Evolutionary conservation across 1,139 yeast genomes (phyloP).

Genomic region (Debaryomyces sp.): DNA sequence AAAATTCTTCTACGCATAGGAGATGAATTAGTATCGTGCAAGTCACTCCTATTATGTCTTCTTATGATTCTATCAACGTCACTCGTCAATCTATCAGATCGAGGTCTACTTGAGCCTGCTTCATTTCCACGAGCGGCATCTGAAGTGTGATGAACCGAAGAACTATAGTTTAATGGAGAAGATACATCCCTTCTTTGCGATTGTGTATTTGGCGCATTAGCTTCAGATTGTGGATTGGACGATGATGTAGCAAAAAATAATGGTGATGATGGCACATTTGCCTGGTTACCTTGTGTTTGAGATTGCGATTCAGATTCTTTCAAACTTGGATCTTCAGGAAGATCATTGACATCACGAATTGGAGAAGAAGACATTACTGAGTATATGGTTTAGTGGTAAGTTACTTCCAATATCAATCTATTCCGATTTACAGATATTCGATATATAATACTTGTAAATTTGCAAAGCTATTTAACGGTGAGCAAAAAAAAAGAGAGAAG

Average conservation of each 20-base stretch:
- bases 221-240: constrained; percentile 49
- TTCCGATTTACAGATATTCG: neutral
- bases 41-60: constrained; percentile 45
- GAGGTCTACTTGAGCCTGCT: constrained; percentile 21
- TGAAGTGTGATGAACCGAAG: constrained; percentile 42
- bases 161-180: constrained; percentile 50
- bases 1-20: constrained; percentile 45
- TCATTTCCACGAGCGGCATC: constrained; percentile 24
- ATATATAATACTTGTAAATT: neutral
- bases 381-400: neutral
- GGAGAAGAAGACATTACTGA: constrained; percentile 33
- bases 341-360: constrained; percentile 29
- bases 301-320: constrained; percentile 34
- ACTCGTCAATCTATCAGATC: constrained; percentile 39
- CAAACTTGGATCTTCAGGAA: constrained; percentile 25
- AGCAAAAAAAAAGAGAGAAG: constrained; percentile 5
- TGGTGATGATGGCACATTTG: constrained; percentile 68
- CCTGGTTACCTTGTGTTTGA: constrained; percentile 35
- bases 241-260: constrained; percentile 61
- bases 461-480: constrained; percentile 5
- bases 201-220: constrained; percentile 21
- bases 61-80: constrained; percentile 48
- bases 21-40: constrained; percentile 45
- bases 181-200: constrained; percentile 34
- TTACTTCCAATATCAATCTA: neutral